Percentiles rank a stretch among this genome's conserved stretches.
Conservation (phyloP, 2,329 filamentous ascomycete species). For the Monilinia laxa region DNA sequence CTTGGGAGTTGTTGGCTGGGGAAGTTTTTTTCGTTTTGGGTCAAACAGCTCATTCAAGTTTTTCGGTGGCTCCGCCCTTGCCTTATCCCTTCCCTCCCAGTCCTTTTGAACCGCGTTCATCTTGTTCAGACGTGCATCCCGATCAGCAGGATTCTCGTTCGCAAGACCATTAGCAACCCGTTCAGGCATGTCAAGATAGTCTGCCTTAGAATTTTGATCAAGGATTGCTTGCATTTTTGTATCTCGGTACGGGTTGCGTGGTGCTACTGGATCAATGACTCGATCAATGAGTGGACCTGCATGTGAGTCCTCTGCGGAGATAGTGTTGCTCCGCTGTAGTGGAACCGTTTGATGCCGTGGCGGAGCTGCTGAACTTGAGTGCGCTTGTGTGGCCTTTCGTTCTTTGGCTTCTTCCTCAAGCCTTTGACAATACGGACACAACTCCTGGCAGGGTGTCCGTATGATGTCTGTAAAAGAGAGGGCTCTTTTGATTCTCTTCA, state of each 20-base stretch:
- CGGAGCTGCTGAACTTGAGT: too few species aligned
- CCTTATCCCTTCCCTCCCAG: neutral
- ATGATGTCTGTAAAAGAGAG: neutral
- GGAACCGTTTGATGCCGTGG: too few species aligned
- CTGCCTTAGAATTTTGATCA: neutral
- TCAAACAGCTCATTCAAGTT: too few species aligned
- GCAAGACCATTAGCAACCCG: neutral
- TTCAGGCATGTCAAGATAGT: neutral
- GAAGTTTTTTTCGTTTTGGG: too few species aligned
- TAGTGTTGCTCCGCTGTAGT: neutral
- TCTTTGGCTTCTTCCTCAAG: neutral
- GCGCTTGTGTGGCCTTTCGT: neutral
- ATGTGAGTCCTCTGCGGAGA: too few species aligned
- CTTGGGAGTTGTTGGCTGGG: neutral
- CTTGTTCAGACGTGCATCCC: neutral
- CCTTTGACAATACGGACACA: neutral
- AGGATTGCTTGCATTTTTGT: neutral
- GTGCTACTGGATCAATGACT: too few species aligned
- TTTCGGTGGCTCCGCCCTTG: too few species aligned
- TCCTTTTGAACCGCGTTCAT: neutral
- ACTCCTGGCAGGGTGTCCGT: neutral
- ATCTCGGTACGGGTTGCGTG: conserved; percentile 3
- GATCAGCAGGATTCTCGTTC: neutral
- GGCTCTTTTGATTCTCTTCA: neutral
- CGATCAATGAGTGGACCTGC: neutral